These are phyloP conservation scores for Dendrobium nobile DNA, from an alignment of 106 monocot species.

Conservation along the genomic window DNA sequence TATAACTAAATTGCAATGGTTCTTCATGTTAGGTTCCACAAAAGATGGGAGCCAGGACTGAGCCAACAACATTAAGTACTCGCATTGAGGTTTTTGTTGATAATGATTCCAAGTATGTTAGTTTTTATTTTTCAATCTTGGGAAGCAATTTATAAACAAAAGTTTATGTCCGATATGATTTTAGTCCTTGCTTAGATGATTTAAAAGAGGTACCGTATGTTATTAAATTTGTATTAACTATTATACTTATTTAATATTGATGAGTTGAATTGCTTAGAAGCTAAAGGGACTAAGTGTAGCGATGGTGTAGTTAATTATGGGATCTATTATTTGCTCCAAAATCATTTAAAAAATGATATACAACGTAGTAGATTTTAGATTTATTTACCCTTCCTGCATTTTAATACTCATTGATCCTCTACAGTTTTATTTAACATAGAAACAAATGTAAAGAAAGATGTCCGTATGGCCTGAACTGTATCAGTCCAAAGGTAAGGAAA, in stretches of 20 bases:
- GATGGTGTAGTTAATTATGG: not conserved
- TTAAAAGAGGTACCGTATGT: not conserved
- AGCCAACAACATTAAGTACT: conserved; percentile 22
- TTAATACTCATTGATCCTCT: not conserved
- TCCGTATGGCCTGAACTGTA: not conserved
- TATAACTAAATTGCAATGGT: not conserved
- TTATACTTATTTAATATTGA: not conserved
- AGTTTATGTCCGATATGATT: not conserved
- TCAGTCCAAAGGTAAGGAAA: not conserved
- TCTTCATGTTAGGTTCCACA: conserved; percentile 53
- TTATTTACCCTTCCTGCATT: not conserved
- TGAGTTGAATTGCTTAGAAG: not conserved
- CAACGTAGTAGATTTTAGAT: not conserved
- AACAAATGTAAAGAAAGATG: not conserved
- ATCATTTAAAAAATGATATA: not conserved
- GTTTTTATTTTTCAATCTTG: not conserved
- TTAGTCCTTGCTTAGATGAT: not conserved
- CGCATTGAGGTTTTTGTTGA: conserved; percentile 76
- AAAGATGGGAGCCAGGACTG: conserved; percentile 26
- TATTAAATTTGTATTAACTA: not conserved
- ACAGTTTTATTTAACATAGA: not conserved
- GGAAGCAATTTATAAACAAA: not conserved
- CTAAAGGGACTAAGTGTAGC: not conserved
- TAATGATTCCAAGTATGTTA: conserved; percentile 57
- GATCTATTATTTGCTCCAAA: not conserved